phyloP scores from a whole-genome alignment of 2,329 filamentous ascomycete genomes.

The Ophiosphaerella korrae region DNA sequence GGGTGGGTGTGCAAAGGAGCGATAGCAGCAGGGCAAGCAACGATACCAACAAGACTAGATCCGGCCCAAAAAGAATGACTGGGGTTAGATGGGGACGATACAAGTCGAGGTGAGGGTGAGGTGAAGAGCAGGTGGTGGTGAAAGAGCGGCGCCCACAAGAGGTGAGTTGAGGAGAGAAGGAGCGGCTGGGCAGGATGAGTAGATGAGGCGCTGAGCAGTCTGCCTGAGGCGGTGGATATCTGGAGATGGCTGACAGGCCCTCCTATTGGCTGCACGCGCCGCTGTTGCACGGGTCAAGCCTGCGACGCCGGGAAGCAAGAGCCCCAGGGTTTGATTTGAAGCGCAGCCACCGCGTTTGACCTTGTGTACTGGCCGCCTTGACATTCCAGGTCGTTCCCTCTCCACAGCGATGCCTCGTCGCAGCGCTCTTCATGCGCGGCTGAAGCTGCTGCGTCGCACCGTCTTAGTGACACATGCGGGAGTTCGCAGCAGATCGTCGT shows the following conservation, averaged over 20 bases:
- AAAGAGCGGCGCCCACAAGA: constrained; percentile 41
- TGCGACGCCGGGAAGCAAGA: constrained; percentile 19
- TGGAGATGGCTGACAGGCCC: constrained; percentile 30
- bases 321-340: constrained; percentile 10
- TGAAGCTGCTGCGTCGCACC: constrained; percentile 12
- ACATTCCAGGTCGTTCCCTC: constrained; percentile 5
- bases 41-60: constrained; percentile 22
- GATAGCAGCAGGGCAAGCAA: constrained; percentile 12
- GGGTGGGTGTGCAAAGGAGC: constrained; percentile 21
- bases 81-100: constrained; percentile 42
- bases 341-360: constrained; percentile 36
- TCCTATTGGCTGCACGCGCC: constrained; percentile 22
- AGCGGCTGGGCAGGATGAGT: constrained; percentile 36
- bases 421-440: constrained; percentile 6
- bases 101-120: constrained; percentile 18
- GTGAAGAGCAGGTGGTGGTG: constrained; percentile 20
- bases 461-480: constrained; percentile 10
- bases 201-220: constrained; percentile 36
- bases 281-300: constrained; percentile 28
- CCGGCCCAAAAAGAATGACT: constrained; percentile 48
- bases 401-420: not conserved
- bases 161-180: constrained; percentile 40
- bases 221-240: constrained; percentile 25
- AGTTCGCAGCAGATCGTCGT: constrained; percentile 1
- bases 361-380: constrained; percentile 19